phyloP scores from a whole-genome alignment of 805 yeast species.

The Jamesozyma gamospora region DNA sequence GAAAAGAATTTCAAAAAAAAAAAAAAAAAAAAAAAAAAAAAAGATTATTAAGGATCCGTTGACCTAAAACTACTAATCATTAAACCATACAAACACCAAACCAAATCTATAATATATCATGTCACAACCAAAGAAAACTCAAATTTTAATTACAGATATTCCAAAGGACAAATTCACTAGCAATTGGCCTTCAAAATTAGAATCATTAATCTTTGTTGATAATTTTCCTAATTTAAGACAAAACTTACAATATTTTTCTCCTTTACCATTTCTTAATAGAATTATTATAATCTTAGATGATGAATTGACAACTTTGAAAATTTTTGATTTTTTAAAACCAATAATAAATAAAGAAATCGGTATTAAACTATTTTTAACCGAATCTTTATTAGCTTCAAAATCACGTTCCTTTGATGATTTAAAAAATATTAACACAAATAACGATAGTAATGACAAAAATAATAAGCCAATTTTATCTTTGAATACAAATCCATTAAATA shows the following conservation, averaged over 20 bases:
- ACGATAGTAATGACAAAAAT: neutral
- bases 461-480: slow-evolving; percentile 20
- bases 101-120: neutral
- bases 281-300: slow-evolving; percentile 30
- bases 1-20: too few relatives aligned
- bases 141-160: slow-evolving; percentile 27
- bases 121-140: slow-evolving; percentile 13
- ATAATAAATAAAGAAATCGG: slow-evolving; percentile 5
- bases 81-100: neutral
- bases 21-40: too few relatives aligned
- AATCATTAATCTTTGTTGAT: slow-evolving; percentile 15
- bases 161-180: slow-evolving; percentile 16
- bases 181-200: slow-evolving; percentile 21
- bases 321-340: slow-evolving; percentile 15
- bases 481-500: slow-evolving; percentile 19
- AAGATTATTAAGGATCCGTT: too few relatives aligned
- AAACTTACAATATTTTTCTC: slow-evolving; percentile 30
- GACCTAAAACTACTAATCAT: neutral
- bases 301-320: slow-evolving; percentile 17
- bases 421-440: neutral
- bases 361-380: slow-evolving; percentile 25
- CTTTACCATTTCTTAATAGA: slow-evolving; percentile 35
- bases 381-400: slow-evolving; percentile 26
- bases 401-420: slow-evolving; percentile 6
- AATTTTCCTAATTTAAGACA: slow-evolving; percentile 17